Evolutionary conservation across 345 rosid species (phyloP).

Genomic region (Adansonia digitata): DNA sequence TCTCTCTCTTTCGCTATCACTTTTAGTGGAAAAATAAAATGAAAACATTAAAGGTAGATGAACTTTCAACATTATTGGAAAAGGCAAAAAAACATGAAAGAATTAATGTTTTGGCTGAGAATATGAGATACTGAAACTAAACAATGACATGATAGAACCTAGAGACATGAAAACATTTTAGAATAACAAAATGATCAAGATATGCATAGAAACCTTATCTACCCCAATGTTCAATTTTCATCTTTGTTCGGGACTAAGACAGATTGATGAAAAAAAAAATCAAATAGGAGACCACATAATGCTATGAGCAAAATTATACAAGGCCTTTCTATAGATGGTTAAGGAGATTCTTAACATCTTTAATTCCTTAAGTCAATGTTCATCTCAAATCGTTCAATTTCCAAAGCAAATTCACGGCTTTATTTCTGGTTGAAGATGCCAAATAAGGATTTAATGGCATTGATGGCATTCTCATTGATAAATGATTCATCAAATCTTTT

Average conservation of each 20-base stretch:
- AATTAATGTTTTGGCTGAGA: too few species aligned
- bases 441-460: slow-evolving; percentile 86
- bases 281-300: neutral
- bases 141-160: neutral
- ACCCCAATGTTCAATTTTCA: neutral
- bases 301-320: slow-evolving; percentile 1
- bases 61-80: too few species aligned
- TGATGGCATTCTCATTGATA: slow-evolving; percentile 87
- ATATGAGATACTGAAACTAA: neutral
- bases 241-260: neutral
- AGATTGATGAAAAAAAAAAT: neutral
- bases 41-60: too few species aligned
- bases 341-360: neutral
- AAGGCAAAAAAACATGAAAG: too few species aligned
- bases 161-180: neutral
- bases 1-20: too few species aligned
- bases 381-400: neutral
- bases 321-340: neutral
- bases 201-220: too few species aligned
- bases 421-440: slow-evolving; percentile 71
- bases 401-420: slow-evolving; percentile 23
- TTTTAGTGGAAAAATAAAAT: too few species aligned
- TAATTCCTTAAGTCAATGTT: neutral
- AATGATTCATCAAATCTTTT: slow-evolving; percentile 90
- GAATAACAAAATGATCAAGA: neutral